These are phyloP conservation scores for Entophlyctis luteolus DNA, from an alignment of 192 early-diverging fungal species.

Conservation along the genomic window DNA sequence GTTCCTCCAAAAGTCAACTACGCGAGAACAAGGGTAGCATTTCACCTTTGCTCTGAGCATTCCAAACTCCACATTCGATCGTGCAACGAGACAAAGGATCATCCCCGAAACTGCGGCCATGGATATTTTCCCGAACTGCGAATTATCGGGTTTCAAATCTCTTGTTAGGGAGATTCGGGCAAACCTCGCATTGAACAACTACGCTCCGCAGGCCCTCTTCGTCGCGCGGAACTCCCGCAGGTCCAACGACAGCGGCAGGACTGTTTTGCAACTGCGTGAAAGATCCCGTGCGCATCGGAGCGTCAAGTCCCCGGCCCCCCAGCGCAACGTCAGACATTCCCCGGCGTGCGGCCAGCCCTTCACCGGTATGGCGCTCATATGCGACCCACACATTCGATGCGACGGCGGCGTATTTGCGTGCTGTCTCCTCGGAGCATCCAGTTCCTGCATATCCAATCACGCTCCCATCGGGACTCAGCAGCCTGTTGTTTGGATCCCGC, in stretches of 20 bases:
- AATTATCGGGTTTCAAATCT: no score
- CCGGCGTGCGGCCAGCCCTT: constrained; percentile 5
- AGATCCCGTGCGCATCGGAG: neutral
- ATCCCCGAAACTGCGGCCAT: constrained; percentile 32
- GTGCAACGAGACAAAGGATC: constrained; percentile 46
- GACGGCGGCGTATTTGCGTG: constrained; percentile 36
- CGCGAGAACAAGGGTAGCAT: neutral
- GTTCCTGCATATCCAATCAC: constrained; percentile 41
- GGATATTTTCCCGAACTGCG: constrained; percentile 38
- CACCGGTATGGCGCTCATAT: constrained; percentile 42
- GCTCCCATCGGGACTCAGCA: constrained; percentile 39
- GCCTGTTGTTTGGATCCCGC: constrained; percentile 11
- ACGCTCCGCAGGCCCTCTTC: constrained; percentile 34
- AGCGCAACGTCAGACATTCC: neutral
- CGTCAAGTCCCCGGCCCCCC: neutral
- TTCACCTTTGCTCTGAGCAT: constrained; percentile 44
- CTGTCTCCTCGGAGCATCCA: constrained; percentile 18
- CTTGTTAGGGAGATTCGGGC: neutral
- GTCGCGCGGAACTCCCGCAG: constrained; percentile 16
- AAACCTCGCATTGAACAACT: constrained; percentile 37
- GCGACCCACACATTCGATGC: constrained; percentile 43
- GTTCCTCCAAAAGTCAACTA: neutral
- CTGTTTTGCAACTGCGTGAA: neutral
- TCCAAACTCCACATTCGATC: constrained; percentile 39
- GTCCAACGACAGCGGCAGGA: constrained; percentile 8